Percentiles rank a stretch among this genome's conserved stretches.
phyloP scores from a whole-genome alignment of 23 red algal genomes.

The Agarophyton chilense region DNA sequence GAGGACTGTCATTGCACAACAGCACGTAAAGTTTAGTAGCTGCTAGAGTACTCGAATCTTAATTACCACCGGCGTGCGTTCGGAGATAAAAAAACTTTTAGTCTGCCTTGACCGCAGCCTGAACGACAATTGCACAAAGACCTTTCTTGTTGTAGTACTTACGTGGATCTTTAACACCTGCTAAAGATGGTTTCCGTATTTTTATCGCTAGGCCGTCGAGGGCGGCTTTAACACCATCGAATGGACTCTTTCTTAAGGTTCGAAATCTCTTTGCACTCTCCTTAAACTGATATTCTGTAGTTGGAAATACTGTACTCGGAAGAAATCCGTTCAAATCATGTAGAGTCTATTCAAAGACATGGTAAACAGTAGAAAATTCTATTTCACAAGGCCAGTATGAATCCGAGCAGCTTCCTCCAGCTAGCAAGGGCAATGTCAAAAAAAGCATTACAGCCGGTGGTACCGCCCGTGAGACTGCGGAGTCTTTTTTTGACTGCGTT shows the following conservation, averaged over 20 bases:
- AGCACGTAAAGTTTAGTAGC: background rate
- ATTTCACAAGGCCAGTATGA: too few species aligned
- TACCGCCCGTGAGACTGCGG: too few species aligned
- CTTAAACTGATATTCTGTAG: background rate
- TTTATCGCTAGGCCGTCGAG: background rate
- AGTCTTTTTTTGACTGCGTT: too few species aligned
- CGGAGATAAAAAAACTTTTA: conserved; percentile 41
- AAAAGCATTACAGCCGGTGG: too few species aligned
- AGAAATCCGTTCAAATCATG: too few species aligned
- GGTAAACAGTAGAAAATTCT: too few species aligned
- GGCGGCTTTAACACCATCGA: background rate
- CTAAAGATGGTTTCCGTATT: background rate
- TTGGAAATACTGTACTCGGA: too few species aligned
- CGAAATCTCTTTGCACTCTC: background rate
- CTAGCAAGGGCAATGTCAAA: too few species aligned
- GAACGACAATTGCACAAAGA: background rate
- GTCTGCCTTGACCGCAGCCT: background rate
- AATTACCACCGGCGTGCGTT: background rate
- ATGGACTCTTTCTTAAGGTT: background rate
- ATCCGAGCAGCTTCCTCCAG: too few species aligned
- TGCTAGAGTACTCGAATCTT: conserved; percentile 1
- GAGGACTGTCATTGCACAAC: background rate
- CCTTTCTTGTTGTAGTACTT: background rate
- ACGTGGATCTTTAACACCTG: background rate
- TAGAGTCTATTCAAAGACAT: too few species aligned